phyloP scores from a whole-genome alignment of 768 basidiomycete genomes.

The Lepiota brunneoincarnata region DNA sequence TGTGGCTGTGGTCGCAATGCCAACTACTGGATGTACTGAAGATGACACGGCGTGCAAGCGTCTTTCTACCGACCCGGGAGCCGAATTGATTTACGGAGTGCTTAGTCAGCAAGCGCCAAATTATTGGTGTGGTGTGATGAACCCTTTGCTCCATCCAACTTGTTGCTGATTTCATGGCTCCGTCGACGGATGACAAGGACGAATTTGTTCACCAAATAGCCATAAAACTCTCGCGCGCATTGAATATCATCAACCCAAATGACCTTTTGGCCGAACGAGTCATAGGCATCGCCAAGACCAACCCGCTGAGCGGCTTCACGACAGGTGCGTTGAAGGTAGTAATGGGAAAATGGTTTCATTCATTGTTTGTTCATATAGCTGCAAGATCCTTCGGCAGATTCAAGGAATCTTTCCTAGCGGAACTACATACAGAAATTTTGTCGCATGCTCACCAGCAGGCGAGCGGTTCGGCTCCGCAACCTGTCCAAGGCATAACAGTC shows the following conservation, averaged over 20 bases:
- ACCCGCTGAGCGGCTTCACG: constrained; percentile 60
- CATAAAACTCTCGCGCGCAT: constrained; percentile 74
- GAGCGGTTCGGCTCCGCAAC: constrained; percentile 49
- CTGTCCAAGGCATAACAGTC: constrained; percentile 74
- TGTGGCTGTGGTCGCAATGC: too few species aligned
- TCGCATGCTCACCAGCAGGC: constrained; percentile 67
- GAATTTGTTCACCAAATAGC: constrained; percentile 69
- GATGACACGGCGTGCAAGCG: too few species aligned
- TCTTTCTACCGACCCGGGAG: neutral
- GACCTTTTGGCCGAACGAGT: constrained; percentile 78
- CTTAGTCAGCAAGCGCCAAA: constrained; percentile 6
- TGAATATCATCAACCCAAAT: constrained; percentile 82
- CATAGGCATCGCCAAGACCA: constrained; percentile 76
- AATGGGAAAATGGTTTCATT: neutral
- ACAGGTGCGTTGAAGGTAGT: constrained; percentile 45
- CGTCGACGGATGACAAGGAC: constrained; percentile 20
- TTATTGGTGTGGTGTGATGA: neutral
- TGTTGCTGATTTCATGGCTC: constrained; percentile 20
- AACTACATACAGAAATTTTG: constrained; percentile 77
- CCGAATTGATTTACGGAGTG: neutral
- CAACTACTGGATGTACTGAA: too few species aligned
- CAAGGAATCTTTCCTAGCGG: constrained; percentile 70
- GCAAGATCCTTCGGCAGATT: constrained; percentile 87
- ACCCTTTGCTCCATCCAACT: neutral
- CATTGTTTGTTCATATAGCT: constrained; percentile 37